Evolutionary conservation across 2,329 filamentous ascomycete genomes (phyloP).

Genomic region (Botrytis cinerea): DNA sequence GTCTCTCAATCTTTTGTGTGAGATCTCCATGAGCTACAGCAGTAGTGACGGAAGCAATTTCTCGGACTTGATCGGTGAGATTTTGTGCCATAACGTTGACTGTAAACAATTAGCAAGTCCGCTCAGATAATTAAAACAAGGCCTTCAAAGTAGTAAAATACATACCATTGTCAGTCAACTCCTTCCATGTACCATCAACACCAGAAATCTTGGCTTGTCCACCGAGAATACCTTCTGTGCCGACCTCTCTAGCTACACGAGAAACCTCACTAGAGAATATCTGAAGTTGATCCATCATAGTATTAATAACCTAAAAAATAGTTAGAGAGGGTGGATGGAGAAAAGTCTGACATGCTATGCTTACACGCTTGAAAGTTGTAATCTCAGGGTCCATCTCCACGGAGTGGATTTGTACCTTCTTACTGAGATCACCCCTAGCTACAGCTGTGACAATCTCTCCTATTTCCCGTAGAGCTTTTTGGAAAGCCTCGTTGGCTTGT

Average conservation of each 20-base stretch:
- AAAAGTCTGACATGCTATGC: conserved; percentile 9
- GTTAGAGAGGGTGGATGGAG: neutral
- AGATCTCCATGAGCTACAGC: conserved; percentile 81
- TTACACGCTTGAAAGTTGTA: conserved; percentile 90
- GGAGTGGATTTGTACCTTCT: conserved; percentile 93
- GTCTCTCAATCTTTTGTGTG: conserved; percentile 81
- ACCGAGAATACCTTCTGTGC: conserved; percentile 90
- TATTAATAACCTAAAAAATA: conserved; percentile 67
- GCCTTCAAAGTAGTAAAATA: conserved; percentile 1
- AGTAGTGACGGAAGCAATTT: conserved; percentile 82
- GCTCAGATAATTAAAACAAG: neutral
- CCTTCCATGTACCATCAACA: conserved; percentile 96
- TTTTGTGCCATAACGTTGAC: conserved; percentile 86
- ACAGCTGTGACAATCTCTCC: conserved; percentile 97
- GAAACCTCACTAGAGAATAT: conserved; percentile 97
- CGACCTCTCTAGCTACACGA: conserved; percentile 90
- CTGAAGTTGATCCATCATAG: conserved; percentile 98
- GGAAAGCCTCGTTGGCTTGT: conserved; percentile 97
- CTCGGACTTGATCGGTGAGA: conserved; percentile 79
- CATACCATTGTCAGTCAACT: conserved; percentile 82
- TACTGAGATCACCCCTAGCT: conserved; percentile 90
- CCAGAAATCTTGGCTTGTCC: conserved; percentile 92
- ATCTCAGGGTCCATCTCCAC: conserved; percentile 99
- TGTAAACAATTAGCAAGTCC: conserved; percentile 40
- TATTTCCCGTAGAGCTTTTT: conserved; percentile 94